These are phyloP conservation scores for Ogataea kodamae DNA, from an alignment of 805 yeast species.

Conservation along the genomic window DNA sequence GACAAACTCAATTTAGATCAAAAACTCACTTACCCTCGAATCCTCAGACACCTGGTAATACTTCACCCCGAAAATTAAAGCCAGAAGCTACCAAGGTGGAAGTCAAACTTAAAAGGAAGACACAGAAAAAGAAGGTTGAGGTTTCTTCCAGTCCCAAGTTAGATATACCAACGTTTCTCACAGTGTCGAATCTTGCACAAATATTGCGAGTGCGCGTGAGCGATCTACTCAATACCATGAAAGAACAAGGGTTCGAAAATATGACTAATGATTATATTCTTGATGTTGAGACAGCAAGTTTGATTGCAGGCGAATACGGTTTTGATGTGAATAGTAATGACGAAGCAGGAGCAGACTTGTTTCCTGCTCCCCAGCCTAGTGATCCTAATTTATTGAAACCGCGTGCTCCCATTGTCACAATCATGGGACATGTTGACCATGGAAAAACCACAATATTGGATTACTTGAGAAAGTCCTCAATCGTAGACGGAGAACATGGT, in stretches of 20 bases:
- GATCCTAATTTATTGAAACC: conserved; percentile 47
- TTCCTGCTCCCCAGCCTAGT: conserved; percentile 53
- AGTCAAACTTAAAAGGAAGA: conserved; percentile 8
- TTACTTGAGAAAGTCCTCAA: conserved; percentile 75
- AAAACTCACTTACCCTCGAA: too few relatives aligned
- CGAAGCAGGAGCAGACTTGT: conserved; percentile 55
- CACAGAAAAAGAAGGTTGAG: conserved; percentile 5
- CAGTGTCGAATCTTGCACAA: conserved; percentile 76
- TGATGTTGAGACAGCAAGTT: conserved; percentile 79
- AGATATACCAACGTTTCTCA: conserved; percentile 68
- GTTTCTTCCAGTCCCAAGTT: conserved; percentile 24
- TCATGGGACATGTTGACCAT: conserved; percentile 99
- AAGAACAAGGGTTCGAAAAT: conserved; percentile 68
- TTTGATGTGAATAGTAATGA: conserved; percentile 58
- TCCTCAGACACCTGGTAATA: neutral
- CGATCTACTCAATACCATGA: conserved; percentile 53
- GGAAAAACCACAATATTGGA: conserved; percentile 96
- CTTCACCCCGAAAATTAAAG: conserved; percentile 2
- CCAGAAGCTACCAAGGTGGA: conserved; percentile 1
- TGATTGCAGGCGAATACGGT: conserved; percentile 88
- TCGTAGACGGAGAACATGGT: conserved; percentile 84
- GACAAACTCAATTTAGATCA: too few relatives aligned
- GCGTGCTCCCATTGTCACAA: conserved; percentile 92
- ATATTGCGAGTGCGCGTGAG: conserved; percentile 63
- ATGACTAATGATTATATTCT: conserved; percentile 73